phyloP scores from a whole-genome alignment of 1,139 yeast genomes.

The Kodamaea arcana region DNA sequence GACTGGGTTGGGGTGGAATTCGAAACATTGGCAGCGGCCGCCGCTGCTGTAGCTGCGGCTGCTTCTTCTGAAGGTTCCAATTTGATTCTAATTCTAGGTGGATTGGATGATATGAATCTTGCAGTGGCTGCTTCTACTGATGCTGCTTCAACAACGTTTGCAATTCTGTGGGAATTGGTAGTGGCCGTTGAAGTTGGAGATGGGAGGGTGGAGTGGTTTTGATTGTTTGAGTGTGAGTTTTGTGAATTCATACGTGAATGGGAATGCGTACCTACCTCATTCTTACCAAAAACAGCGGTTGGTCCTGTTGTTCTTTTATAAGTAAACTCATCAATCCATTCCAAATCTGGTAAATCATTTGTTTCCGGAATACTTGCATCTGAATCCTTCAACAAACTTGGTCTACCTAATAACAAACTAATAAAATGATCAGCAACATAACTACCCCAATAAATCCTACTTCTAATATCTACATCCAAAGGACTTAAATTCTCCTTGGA shows the following conservation, averaged over 20 bases:
- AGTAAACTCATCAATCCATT: constrained; percentile 49
- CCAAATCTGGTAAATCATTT: constrained; percentile 57
- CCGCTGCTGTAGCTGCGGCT: background rate
- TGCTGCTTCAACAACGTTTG: too few species aligned
- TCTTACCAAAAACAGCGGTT: background rate
- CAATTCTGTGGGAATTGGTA: background rate
- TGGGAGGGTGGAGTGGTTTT: constrained; percentile 16
- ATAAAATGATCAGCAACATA: constrained; percentile 63
- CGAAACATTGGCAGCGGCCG: background rate
- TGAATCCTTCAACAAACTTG: constrained; percentile 50
- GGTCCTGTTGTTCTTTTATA: constrained; percentile 20
- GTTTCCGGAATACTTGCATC: constrained; percentile 63
- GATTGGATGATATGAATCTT: background rate
- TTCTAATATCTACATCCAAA: constrained; percentile 50
- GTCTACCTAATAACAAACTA: constrained; percentile 55
- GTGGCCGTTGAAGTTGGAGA: constrained; percentile 5
- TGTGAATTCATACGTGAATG: constrained; percentile 2
- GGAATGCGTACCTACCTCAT: background rate
- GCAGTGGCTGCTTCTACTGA: background rate
- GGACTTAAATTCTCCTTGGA: constrained; percentile 25
- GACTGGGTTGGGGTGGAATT: constrained; percentile 2
- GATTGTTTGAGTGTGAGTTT: background rate
- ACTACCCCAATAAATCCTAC: constrained; percentile 66
- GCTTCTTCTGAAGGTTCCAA: background rate
- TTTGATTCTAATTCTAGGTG: constrained; percentile 9